Conservation (phyloP, 2,329 filamentous ascomycete genomes). For the Microcera coccophila region DNA sequence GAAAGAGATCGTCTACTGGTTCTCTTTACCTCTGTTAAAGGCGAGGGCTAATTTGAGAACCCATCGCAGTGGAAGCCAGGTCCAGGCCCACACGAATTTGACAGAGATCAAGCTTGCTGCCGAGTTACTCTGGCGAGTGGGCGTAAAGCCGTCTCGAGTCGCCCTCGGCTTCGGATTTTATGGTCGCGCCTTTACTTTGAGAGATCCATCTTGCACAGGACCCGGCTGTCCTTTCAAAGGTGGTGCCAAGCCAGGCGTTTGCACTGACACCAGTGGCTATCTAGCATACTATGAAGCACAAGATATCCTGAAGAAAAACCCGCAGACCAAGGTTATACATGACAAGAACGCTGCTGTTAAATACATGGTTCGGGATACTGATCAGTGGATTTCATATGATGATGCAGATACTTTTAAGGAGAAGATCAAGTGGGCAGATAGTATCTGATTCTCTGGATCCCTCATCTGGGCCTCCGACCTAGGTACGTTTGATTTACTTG, state of each 20-base stretch:
- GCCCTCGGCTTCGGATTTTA: neutral
- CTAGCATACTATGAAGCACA: constrained; percentile 8
- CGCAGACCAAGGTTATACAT: neutral
- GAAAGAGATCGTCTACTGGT: no score
- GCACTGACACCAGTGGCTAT: constrained; percentile 5
- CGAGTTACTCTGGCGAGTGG: constrained; percentile 41
- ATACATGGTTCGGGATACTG: neutral
- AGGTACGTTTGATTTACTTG: no score
- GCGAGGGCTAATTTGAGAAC: no score
- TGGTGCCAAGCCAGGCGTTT: neutral
- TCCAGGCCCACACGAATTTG: constrained; percentile 39
- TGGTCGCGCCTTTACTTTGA: constrained; percentile 10
- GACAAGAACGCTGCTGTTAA: constrained; percentile 9
- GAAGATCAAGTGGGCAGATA: no score
- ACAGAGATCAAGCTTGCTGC: constrained; percentile 40
- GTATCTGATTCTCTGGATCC: no score
- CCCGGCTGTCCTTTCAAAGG: constrained; percentile 9
- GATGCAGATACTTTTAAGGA: neutral
- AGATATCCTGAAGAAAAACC: neutral
- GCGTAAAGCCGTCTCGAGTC: constrained; percentile 34
- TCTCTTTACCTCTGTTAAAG: no score
- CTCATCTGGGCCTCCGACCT: no score
- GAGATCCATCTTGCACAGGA: neutral
- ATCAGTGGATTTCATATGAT: neutral
- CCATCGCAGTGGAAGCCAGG: constrained; percentile 28